Percentiles rank a stretch among this genome's conserved stretches.
These are phyloP conservation scores for Benincasa hispida DNA, from an alignment of 306 rosid species.

Conservation along the genomic window DNA sequence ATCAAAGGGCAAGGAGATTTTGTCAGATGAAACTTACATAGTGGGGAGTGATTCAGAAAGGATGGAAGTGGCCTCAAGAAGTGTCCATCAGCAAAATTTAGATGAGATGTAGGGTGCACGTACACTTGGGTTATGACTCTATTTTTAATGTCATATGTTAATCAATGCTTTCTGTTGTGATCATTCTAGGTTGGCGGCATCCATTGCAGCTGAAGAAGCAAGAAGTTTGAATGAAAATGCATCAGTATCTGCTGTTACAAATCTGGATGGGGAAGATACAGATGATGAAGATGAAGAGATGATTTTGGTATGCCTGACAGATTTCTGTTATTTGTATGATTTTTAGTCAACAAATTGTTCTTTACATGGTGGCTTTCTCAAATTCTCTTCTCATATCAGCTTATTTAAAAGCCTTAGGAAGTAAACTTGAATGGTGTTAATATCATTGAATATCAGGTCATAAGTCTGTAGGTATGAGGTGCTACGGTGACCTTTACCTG, in stretches of 20 bases:
- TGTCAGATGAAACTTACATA: slow-evolving; percentile 19
- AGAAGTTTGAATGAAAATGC: slow-evolving; percentile 21
- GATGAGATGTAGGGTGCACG: slow-evolving; percentile 50
- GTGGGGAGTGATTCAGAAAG: slow-evolving; percentile 19
- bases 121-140: slow-evolving; percentile 2
- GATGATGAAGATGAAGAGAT: slow-evolving; percentile 48
- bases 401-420: neutral
- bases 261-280: slow-evolving; percentile 23
- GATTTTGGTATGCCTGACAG: slow-evolving; percentile 39
- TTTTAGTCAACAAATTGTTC: neutral
- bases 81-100: slow-evolving; percentile 26
- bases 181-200: slow-evolving; percentile 75
- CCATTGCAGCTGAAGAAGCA: slow-evolving; percentile 61
- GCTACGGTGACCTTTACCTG: neutral
- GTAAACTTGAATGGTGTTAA: neutral
- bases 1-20: slow-evolving; percentile 28
- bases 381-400: neutral
- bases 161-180: neutral
- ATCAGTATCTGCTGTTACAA: slow-evolving; percentile 22
- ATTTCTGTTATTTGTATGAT: slow-evolving; percentile 6
- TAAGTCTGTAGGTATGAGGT: neutral
- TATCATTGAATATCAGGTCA: neutral
- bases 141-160: slow-evolving; percentile 16
- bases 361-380: neutral
- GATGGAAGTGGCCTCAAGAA: slow-evolving; percentile 14